Evolutionary conservation across 2,329 filamentous ascomycete species (phyloP).

Genomic region (Alternaria atra): DNA sequence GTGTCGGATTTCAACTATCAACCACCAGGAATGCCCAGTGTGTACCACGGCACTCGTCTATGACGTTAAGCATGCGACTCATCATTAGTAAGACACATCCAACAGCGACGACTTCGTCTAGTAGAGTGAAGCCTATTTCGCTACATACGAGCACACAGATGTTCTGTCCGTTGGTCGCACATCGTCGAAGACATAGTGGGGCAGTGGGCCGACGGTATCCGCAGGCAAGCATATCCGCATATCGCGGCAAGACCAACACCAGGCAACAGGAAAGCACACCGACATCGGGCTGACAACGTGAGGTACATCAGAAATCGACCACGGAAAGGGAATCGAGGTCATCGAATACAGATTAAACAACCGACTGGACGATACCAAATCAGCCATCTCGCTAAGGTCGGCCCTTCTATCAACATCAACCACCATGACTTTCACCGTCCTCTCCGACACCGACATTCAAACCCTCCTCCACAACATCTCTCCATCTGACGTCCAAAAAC

Average conservation of each 20-base stretch:
- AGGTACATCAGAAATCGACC: not conserved
- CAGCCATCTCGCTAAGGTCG: not conserved
- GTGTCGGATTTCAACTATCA: too few species aligned
- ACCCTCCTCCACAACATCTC: slow-evolving; percentile 48
- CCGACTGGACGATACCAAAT: not conserved
- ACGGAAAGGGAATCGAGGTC: too few species aligned
- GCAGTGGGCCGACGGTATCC: slow-evolving; percentile 1
- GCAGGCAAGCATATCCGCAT: not conserved
- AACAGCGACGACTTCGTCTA: too few species aligned
- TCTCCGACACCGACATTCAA: slow-evolving; percentile 35
- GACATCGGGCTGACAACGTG: not conserved
- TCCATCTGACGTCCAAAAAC: not conserved
- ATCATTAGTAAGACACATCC: too few species aligned
- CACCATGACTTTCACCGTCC: slow-evolving; percentile 23
- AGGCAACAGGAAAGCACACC: not conserved
- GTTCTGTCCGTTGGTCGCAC: too few species aligned
- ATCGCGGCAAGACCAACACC: not conserved
- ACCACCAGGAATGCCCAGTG: too few species aligned
- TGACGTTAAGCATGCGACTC: too few species aligned
- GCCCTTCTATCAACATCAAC: not conserved
- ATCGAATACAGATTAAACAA: not conserved
- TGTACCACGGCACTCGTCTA: too few species aligned
- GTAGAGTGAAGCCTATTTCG: too few species aligned
- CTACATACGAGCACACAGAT: too few species aligned
- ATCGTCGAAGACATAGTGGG: not conserved